Evolutionary conservation across 805 yeast genomes (phyloP).

Genomic region (Cyberlindnera lachancei): DNA sequence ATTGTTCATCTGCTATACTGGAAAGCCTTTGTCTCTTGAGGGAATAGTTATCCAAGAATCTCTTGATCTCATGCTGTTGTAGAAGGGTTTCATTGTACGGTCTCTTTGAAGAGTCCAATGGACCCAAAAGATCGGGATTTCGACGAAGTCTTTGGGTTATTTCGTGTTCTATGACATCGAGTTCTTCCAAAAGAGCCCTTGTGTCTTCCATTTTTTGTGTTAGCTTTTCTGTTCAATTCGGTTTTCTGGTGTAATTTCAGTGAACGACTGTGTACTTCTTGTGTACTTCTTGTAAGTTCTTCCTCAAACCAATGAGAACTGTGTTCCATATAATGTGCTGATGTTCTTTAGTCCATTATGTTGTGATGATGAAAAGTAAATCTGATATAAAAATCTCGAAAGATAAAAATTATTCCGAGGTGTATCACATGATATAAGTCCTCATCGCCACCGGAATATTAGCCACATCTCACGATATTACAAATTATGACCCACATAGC

Average conservation of each 20-base stretch:
- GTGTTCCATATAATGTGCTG: no score
- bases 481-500: no score
- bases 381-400: no score
- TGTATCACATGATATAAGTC: no score
- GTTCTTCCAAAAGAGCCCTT: constrained; percentile 45
- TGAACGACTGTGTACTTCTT: no score
- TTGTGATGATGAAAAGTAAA: neutral
- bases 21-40: constrained; percentile 21
- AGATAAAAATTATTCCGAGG: no score
- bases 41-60: constrained; percentile 41
- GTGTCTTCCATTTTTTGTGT: constrained; percentile 27
- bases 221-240: neutral
- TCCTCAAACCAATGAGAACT: no score
- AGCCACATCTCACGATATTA: no score
- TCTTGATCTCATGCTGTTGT: constrained; percentile 62
- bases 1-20: constrained; percentile 6
- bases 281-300: no score
- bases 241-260: neutral
- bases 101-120: constrained; percentile 33
- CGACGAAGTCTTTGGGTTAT: constrained; percentile 51
- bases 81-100: constrained; percentile 38
- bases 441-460: no score
- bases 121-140: constrained; percentile 45
- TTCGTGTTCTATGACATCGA: constrained; percentile 66
- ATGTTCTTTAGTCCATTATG: neutral